Evolutionary conservation across 768 basidiomycete species (phyloP).

Genomic region (Leucocoprinus leucothites): DNA sequence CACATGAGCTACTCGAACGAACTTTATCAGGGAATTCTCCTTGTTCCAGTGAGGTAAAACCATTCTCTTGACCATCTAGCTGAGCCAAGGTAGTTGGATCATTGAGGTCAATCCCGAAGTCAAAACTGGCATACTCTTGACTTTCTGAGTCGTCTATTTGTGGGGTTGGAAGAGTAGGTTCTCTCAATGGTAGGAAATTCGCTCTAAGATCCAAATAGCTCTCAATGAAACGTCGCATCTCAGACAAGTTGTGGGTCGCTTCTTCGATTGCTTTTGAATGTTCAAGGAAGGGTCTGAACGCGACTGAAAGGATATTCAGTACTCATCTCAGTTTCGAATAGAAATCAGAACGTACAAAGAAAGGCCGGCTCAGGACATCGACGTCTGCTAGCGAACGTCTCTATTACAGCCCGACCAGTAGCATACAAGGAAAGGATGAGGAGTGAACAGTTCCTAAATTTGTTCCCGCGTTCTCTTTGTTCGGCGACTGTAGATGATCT

Average conservation of each 20-base stretch:
- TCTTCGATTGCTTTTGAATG: conserved; percentile 7
- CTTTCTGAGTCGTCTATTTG: conserved; percentile 10
- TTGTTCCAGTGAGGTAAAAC: not conserved
- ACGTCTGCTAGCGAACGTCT: conserved; percentile 1
- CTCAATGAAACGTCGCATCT: conserved; percentile 11
- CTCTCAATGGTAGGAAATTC: not conserved
- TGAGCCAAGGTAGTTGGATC: conserved; percentile 5
- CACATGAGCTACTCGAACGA: not conserved
- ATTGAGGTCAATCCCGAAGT: conserved; percentile 9
- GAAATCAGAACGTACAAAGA: not conserved
- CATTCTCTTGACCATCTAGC: not conserved
- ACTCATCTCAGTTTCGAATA: not conserved
- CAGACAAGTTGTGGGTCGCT: not conserved
- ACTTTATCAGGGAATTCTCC: conserved; percentile 5
- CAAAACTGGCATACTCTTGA: conserved; percentile 9
- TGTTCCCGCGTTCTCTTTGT: not conserved
- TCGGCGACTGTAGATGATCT: not conserved
- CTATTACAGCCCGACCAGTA: conserved; percentile 7
- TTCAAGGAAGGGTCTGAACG: conserved; percentile 12
- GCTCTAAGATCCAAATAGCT: conserved; percentile 7
- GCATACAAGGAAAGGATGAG: conserved; percentile 8
- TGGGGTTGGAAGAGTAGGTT: not conserved
- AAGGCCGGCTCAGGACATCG: conserved; percentile 8
- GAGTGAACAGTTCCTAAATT: not conserved
- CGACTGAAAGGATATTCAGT: not conserved